Evolutionary conservation across 805 yeast species (phyloP).

Genomic region (Candida coleopterorum): DNA sequence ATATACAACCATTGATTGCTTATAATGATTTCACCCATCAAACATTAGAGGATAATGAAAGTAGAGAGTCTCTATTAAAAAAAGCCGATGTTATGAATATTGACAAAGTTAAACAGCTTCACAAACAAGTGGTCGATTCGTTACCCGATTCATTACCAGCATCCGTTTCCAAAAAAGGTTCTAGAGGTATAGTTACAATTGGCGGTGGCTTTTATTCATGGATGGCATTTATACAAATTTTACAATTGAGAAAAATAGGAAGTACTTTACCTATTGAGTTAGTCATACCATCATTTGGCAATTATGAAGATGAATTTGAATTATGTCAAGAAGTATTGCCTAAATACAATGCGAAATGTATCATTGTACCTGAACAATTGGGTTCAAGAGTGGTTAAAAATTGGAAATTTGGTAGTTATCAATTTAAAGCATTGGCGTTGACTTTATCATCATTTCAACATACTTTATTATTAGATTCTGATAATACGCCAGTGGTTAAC

Average conservation of each 20-base stretch:
- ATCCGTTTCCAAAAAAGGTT: slow-evolving; percentile 25
- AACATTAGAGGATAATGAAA: not conserved
- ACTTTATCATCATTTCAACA: slow-evolving; percentile 55
- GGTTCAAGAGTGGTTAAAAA: slow-evolving; percentile 12
- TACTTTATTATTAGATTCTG: slow-evolving; percentile 48
- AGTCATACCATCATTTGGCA: slow-evolving; percentile 38
- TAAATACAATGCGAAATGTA: slow-evolving; percentile 41
- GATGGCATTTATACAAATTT: slow-evolving; percentile 44
- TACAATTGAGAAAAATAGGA: slow-evolving; percentile 41
- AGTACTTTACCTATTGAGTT: slow-evolving; percentile 46
- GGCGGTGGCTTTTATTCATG: slow-evolving; percentile 51
- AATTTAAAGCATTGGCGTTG: slow-evolving; percentile 51
- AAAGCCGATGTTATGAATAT: not conserved
- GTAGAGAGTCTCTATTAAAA: not conserved
- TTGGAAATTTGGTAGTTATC: slow-evolving; percentile 38
- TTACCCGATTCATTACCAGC: slow-evolving; percentile 24
- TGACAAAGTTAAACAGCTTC: slow-evolving; percentile 2
- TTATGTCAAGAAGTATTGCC: slow-evolving; percentile 44
- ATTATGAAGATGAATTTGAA: slow-evolving; percentile 36
- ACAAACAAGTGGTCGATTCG: slow-evolving; percentile 3
- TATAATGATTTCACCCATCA: not conserved
- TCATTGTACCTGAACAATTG: slow-evolving; percentile 31
- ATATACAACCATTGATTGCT: slow-evolving; percentile 4
- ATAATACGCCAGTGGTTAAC: slow-evolving; percentile 39
- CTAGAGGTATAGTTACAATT: slow-evolving; percentile 42